Base-by-base conservation (phyloP, 2,329 filamentous ascomycete genomes). In the Aspergillus hiratsukae region DNA sequence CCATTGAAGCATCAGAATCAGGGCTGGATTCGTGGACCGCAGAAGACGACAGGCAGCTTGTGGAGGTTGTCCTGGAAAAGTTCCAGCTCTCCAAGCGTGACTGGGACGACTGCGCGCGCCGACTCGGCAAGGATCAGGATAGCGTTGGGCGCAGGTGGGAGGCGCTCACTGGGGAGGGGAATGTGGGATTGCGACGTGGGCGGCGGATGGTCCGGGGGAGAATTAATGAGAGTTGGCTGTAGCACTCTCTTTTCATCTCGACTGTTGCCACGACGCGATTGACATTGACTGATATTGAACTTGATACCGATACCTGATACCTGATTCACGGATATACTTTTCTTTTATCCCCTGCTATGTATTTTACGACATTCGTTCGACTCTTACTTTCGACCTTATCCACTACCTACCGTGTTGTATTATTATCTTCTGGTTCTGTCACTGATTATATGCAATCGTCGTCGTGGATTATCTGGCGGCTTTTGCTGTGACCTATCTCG, bases 41-140 rank as follows among this genome's bases (percentile, higher is more conserved):
- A 4, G 71, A 73, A 37, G 75, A 78, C 58, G 77, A 79, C 56
- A 67, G 71, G 46, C 66, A 67, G 10, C 68, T 80, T 31, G 70
- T 79, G 29, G 69, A 76, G 49, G 61, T 76, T 3, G 76, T 79
- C 8, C 72, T 79, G 1, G 72, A 75, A 35, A 78, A 77, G 53
- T 69, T 79, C 28, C 69, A 72, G 28, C 69, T 79, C 4, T 76
- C 75, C 28, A 69, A 72, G 51, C 65, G 66, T 51, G 75, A 78
- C 51, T 78, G 76, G 77, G 72, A 75, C 27, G 76, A 78, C 28
- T 79, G 76, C 60, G 76, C 76, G 23, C 69, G 70, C 35, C 66
- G 60, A 54, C 69, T 80, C 59, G 76, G 76, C 51, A 72, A 71
- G 49, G 72, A 75, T 49, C 65, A 71, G 29, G 72, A 72, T 19